phyloP scores from a whole-genome alignment of 306 rosid genomes.

The Vigna reflexopilosa region DNA sequence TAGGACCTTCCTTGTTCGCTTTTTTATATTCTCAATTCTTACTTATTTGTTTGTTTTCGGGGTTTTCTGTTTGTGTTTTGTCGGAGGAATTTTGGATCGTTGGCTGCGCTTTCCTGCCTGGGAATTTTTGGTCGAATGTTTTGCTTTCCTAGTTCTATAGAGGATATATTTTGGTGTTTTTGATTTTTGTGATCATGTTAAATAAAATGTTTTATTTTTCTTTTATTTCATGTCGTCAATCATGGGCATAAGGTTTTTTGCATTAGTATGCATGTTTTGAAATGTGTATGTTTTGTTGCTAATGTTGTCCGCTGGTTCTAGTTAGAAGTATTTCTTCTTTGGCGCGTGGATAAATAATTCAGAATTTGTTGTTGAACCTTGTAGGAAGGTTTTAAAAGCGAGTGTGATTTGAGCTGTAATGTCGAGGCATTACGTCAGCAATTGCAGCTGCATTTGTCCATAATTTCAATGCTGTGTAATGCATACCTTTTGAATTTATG shows the following conservation, averaged over 20 bases:
- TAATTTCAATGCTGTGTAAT: not conserved
- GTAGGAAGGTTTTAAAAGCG: not conserved
- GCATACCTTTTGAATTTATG: not conserved
- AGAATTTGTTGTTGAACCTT: conserved; percentile 1
- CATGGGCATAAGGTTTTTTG: not conserved
- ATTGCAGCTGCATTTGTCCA: not conserved
- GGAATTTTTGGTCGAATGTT: not conserved
- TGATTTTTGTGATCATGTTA: not conserved
- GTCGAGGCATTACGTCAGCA: not conserved
- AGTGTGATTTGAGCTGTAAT: not conserved
- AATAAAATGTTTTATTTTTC: not conserved
- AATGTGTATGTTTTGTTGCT: conserved; percentile 14
- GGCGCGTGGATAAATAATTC: too few relatives aligned
- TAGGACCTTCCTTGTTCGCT: not conserved
- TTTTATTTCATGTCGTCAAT: not conserved
- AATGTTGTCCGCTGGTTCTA: not conserved
- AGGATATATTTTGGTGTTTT: not conserved
- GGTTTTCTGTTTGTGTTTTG: not conserved
- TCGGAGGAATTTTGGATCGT: conserved; percentile 17
- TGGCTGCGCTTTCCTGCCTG: conserved; percentile 14
- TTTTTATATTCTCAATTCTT: not conserved
- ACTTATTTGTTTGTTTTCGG: not conserved
- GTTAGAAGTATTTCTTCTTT: not conserved
- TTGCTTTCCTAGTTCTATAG: not conserved
- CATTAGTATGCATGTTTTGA: not conserved